These are phyloP conservation scores for Triticum dicoccoides DNA, from an alignment of 176 grass and related monocot genomes.

Conservation along the genomic window DNA sequence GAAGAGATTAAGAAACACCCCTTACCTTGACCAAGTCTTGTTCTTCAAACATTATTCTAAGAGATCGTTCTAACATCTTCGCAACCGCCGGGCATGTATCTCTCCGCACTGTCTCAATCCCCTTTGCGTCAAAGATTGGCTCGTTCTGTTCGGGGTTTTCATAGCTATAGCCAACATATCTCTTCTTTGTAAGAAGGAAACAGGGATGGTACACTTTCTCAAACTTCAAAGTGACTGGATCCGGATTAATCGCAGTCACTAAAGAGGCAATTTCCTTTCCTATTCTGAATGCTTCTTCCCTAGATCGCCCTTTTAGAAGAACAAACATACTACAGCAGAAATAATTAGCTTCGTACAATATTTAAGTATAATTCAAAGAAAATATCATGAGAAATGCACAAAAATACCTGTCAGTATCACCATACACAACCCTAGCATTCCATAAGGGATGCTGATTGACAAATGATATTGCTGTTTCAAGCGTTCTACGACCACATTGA, in stretches of 20 bases:
- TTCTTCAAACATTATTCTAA: slow-evolving; percentile 91
- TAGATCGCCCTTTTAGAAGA: slow-evolving; percentile 79
- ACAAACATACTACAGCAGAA: slow-evolving; percentile 79
- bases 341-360: slow-evolving; percentile 21
- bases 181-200: slow-evolving; percentile 97
- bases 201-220: slow-evolving; percentile 95
- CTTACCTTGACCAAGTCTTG: slow-evolving; percentile 72
- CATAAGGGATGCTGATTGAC: slow-evolving; percentile 77
- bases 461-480: slow-evolving; percentile 92
- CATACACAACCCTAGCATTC: slow-evolving; percentile 97
- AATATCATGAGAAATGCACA: slow-evolving; percentile 23
- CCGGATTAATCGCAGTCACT: slow-evolving; percentile 72
- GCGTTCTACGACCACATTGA: slow-evolving; percentile 90
- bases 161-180: slow-evolving; percentile 97
- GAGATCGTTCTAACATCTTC: slow-evolving; percentile 86
- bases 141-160: slow-evolving; percentile 70
- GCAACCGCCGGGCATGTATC: slow-evolving; percentile 88
- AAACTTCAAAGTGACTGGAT: slow-evolving; percentile 87
- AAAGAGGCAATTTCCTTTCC: slow-evolving; percentile 92
- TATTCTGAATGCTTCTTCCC: slow-evolving; percentile 84
- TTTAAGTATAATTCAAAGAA: slow-evolving; percentile 5
- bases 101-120: slow-evolving; percentile 93
- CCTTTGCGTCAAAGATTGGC: slow-evolving; percentile 88
- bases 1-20: slow-evolving; percentile 19
- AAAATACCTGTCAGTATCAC: slow-evolving; percentile 94